Conservation (phyloP, 2,329 filamentous ascomycete species). For the Beauveria bassiana region DNA sequence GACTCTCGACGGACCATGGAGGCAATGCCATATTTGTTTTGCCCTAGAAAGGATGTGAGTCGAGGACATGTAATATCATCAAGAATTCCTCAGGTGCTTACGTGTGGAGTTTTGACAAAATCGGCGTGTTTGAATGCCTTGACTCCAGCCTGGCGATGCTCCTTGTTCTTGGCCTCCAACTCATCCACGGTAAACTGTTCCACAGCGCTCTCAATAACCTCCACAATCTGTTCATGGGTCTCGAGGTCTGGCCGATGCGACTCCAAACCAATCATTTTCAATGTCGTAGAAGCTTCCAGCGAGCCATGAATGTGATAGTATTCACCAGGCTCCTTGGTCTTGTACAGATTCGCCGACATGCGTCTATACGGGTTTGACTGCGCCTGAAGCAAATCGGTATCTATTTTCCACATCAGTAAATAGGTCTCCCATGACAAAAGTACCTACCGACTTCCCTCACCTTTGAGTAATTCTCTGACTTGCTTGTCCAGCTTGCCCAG, state of each 20-base stretch:
- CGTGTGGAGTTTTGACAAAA: constrained; percentile 45
- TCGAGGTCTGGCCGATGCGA: constrained; percentile 52
- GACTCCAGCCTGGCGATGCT: constrained; percentile 51
- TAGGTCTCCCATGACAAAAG: not conserved
- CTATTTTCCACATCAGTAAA: constrained; percentile 28
- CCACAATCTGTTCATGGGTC: constrained; percentile 51
- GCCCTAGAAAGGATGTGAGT: constrained; percentile 30
- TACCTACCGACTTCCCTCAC: constrained; percentile 13
- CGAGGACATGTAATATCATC: constrained; percentile 16
- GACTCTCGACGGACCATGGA: constrained; percentile 41
- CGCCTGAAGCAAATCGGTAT: constrained; percentile 63
- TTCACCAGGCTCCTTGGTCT: constrained; percentile 55
- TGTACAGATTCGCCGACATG: constrained; percentile 65
- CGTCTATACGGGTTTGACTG: constrained; percentile 66
- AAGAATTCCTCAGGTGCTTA: constrained; percentile 15
- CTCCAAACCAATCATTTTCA: constrained; percentile 63
- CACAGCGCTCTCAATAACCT: constrained; percentile 52
- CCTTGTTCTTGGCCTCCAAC: constrained; percentile 50
- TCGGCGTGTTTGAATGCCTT: constrained; percentile 51
- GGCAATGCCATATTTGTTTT: constrained; percentile 31
- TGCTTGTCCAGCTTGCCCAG: constrained; percentile 29
- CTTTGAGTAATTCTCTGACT: constrained; percentile 25
- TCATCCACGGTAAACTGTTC: constrained; percentile 45
- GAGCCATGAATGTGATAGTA: constrained; percentile 73
- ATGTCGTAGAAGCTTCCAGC: constrained; percentile 59